Conservation (phyloP, 2,329 filamentous ascomycete species). For the Fusarium aywerte region DNA sequence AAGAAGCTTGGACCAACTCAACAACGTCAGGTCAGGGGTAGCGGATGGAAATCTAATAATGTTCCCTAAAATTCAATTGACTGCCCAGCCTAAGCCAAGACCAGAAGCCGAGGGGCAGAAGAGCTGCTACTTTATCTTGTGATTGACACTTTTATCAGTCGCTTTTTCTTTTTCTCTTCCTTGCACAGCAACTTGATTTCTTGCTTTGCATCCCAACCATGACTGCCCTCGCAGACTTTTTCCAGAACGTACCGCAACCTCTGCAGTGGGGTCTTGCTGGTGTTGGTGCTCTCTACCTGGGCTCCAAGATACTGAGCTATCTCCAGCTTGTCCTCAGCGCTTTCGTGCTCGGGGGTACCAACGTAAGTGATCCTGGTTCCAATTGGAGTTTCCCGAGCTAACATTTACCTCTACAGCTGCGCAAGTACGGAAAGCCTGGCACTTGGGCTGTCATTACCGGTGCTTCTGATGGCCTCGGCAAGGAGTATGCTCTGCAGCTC, state of each 20-base stretch:
- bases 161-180: not conserved
- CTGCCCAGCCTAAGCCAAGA: conserved; percentile 19
- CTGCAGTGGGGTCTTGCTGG: conserved; percentile 59
- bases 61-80: conserved; percentile 26
- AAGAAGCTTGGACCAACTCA: conserved; percentile 48
- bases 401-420: conserved; percentile 67
- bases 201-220: conserved; percentile 34
- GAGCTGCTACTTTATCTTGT: conserved; percentile 20
- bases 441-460: conserved; percentile 96
- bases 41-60: not conserved
- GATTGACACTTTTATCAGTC: not conserved
- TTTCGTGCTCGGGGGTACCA: conserved; percentile 73
- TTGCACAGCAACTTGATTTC: not conserved
- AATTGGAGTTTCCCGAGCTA: not conserved
- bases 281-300: conserved; percentile 69
- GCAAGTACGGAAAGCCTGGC: conserved; percentile 88
- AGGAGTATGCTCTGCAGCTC: conserved; percentile 92
- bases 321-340: conserved; percentile 71
- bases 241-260: conserved; percentile 55
- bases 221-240: conserved; percentile 44
- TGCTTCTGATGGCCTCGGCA: conserved; percentile 95
- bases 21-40: conserved; percentile 46
- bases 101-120: conserved; percentile 40
- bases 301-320: conserved; percentile 67
- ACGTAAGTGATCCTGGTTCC: conserved; percentile 57